A percentile compares a stretch with the other conserved stretches of the same genome.
Conservation (phyloP, 306 rosid species). For the Acacia crassicarpa region DNA sequence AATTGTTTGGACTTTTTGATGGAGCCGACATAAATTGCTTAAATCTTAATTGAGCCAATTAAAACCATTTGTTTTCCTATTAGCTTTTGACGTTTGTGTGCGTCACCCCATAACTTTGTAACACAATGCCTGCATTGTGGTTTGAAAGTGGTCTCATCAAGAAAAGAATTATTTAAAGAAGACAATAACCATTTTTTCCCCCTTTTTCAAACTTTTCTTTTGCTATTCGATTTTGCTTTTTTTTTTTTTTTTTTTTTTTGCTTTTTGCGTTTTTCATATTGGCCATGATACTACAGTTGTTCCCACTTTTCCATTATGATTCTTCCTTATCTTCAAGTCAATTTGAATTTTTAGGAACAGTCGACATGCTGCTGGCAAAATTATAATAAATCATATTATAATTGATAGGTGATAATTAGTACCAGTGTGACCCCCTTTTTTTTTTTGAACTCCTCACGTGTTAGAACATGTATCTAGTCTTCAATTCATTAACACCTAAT, state of each 20-base stretch:
- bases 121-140: neutral
- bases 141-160: neutral
- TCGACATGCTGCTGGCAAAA: too few species aligned
- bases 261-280: neutral
- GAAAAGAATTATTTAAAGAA: neutral
- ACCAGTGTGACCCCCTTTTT: too few species aligned
- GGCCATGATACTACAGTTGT: too few species aligned
- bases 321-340: neutral
- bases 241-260: neutral
- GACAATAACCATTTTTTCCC: neutral
- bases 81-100: neutral
- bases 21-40: neutral
- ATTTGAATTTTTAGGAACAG: neutral
- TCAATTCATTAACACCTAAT: too few species aligned
- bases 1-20: neutral
- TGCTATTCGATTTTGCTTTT: too few species aligned
- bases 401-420: too few species aligned
- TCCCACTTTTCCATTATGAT: too few species aligned
- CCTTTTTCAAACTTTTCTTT: neutral
- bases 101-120: neutral
- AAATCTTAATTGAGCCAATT: neutral
- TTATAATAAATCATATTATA: too few species aligned
- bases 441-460: neutral
- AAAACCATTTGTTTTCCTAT: neutral
- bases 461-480: too few species aligned